A percentile compares a stretch with the other conserved stretches of the same genome.
Evolutionary conservation across 2,329 filamentous ascomycete species (phyloP).

Genomic region (Diaporthe humulicola): DNA sequence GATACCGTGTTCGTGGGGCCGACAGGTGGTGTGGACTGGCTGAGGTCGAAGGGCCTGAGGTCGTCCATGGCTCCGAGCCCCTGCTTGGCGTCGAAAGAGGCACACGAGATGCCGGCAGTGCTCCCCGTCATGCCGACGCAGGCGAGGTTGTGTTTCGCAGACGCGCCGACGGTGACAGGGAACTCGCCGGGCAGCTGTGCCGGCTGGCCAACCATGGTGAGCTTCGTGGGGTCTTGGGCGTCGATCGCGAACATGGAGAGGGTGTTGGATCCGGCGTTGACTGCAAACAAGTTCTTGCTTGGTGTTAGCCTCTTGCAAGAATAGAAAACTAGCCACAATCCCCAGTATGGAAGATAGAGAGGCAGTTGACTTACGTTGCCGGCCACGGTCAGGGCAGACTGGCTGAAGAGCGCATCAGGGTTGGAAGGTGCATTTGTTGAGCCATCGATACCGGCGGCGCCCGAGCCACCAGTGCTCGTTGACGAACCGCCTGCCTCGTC

Average conservation of each 20-base stretch:
- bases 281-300: constrained; percentile 64
- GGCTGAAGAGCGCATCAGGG: constrained; percentile 65
- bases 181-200: constrained; percentile 63
- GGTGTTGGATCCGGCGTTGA: constrained; percentile 67
- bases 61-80: constrained; percentile 60
- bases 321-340: too few relatives aligned
- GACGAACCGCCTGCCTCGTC: constrained; percentile 51
- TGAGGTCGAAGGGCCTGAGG: constrained; percentile 61
- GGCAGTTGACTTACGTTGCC: constrained; percentile 58
- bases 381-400: constrained; percentile 62
- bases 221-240: constrained; percentile 55
- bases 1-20: constrained; percentile 72
- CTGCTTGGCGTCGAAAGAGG: constrained; percentile 48
- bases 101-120: constrained; percentile 60
- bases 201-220: constrained; percentile 59
- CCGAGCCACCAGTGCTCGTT: constrained; percentile 62
- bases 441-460: constrained; percentile 56
- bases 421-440: constrained; percentile 53
- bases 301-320: not conserved
- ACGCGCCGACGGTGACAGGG: constrained; percentile 65
- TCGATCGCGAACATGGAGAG: constrained; percentile 63
- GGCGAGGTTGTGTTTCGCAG: constrained; percentile 55
- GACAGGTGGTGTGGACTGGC: constrained; percentile 69
- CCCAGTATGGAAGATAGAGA: not conserved
- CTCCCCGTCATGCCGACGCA: constrained; percentile 62